Percentiles rank a stretch among this genome's conserved stretches.
Evolutionary conservation across 257 asterid genomes (phyloP).

Genomic region (Solanum dulcamara): DNA sequence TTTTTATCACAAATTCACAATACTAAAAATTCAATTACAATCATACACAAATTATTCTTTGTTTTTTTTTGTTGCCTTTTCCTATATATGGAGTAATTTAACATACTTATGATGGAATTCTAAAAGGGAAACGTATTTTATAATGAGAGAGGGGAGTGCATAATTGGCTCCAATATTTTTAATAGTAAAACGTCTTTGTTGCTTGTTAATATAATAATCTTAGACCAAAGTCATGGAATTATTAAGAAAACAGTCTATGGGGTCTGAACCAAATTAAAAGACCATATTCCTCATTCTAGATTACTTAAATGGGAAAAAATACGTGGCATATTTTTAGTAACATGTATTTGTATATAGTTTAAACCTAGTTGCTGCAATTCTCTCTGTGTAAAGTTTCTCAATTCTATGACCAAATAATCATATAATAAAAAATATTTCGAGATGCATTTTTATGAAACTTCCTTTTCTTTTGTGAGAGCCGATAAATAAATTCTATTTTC

Average conservation of each 20-base stretch:
- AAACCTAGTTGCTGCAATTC: neutral
- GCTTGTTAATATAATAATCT: constrained; percentile 30
- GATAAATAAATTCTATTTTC: neutral
- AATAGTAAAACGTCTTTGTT: constrained; percentile 40
- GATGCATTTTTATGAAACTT: neutral
- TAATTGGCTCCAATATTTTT: constrained; percentile 67
- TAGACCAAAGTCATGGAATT: constrained; percentile 42
- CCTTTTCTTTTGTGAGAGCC: neutral
- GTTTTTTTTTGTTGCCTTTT: neutral
- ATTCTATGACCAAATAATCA: neutral
- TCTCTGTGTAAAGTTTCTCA: neutral
- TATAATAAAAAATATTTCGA: neutral
- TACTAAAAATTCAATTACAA: neutral
- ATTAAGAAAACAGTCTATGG: constrained; percentile 43
- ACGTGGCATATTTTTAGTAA: constrained; percentile 22
- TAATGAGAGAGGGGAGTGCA: constrained; percentile 22
- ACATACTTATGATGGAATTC: constrained; percentile 1
- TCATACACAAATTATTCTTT: neutral
- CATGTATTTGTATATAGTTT: neutral
- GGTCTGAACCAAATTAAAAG: constrained; percentile 45
- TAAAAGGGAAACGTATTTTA: neutral
- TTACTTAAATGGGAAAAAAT: neutral
- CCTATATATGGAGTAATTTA: neutral
- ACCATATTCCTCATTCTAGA: constrained; percentile 30
- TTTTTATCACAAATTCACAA: neutral